These are phyloP conservation scores for Kluyveromyces siamensis DNA, from an alignment of 805 yeast species.

Conservation along the genomic window DNA sequence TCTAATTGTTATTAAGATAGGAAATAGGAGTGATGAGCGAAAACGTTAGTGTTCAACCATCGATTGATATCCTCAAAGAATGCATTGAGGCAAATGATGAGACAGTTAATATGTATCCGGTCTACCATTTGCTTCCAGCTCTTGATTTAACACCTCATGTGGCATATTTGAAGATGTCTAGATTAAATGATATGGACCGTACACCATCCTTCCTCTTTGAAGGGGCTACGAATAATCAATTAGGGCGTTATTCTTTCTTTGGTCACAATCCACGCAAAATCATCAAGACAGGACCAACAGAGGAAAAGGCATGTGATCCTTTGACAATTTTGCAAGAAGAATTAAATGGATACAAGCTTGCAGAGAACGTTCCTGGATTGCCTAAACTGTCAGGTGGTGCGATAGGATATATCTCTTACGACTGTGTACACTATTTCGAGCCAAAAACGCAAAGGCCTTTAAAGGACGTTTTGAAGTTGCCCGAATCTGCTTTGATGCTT, in stretches of 20 bases:
- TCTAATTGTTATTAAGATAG: no score
- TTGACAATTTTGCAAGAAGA: slow-evolving; percentile 65
- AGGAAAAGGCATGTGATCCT: slow-evolving; percentile 62
- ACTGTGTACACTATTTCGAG: slow-evolving; percentile 93
- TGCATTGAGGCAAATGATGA: slow-evolving; percentile 33
- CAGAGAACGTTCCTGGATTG: slow-evolving; percentile 65
- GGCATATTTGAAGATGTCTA: slow-evolving; percentile 78
- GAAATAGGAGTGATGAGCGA: background rate
- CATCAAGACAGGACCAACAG: slow-evolving; percentile 62
- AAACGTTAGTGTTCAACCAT: slow-evolving; percentile 37
- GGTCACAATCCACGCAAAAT: slow-evolving; percentile 79
- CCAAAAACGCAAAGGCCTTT: slow-evolving; percentile 73
- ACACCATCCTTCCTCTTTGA: slow-evolving; percentile 76
- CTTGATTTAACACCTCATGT: slow-evolving; percentile 81
- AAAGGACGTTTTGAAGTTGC: slow-evolving; percentile 73
- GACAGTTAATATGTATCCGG: slow-evolving; percentile 67
- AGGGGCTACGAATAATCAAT: slow-evolving; percentile 84
- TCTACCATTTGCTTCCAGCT: slow-evolving; percentile 63
- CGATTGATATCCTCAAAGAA: slow-evolving; percentile 35
- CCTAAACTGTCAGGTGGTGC: slow-evolving; percentile 92
- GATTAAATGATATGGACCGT: slow-evolving; percentile 45
- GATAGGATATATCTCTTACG: slow-evolving; percentile 90
- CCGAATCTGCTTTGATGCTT: slow-evolving; percentile 88
- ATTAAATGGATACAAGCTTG: slow-evolving; percentile 53
- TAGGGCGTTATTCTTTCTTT: slow-evolving; percentile 85